These are phyloP conservation scores for Phytophthora pluvialis DNA, from an alignment of 352 stramenopile genomes.

Conservation along the genomic window DNA sequence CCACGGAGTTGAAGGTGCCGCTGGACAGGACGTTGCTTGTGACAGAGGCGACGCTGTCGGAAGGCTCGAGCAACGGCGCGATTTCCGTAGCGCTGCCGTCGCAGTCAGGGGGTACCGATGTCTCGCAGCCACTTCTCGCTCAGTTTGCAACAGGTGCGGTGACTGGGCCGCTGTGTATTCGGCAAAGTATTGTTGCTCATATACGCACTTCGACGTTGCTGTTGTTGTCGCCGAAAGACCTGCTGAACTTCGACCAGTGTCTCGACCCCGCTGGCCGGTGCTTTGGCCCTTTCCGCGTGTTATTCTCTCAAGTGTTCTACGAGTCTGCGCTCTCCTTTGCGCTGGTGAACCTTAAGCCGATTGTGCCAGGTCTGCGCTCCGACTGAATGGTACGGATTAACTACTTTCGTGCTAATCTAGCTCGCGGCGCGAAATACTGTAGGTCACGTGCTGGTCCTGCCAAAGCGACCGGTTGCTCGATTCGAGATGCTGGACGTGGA, in stretches of 20 bases:
- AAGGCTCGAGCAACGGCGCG: background rate
- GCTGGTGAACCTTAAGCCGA: conserved; percentile 95
- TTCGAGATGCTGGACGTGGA: conserved; percentile 82
- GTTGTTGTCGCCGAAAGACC: conserved; percentile 21
- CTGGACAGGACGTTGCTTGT: conserved; percentile 40
- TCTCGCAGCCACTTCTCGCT: conserved; percentile 11
- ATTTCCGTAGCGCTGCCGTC: conserved; percentile 23
- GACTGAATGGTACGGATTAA: background rate
- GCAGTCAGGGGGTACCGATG: background rate
- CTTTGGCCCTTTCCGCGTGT: conserved; percentile 60
- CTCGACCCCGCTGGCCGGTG: conserved; percentile 37
- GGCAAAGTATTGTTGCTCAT: background rate
- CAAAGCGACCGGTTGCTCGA: conserved; percentile 73
- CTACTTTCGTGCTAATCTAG: background rate
- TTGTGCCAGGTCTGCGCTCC: conserved; percentile 72
- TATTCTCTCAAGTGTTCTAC: conserved; percentile 64
- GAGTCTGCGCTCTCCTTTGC: conserved; percentile 63
- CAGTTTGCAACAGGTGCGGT: conserved; percentile 28
- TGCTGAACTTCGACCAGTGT: conserved; percentile 48
- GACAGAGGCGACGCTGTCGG: conserved; percentile 9
- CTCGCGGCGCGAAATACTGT: background rate
- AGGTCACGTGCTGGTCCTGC: conserved; percentile 92
- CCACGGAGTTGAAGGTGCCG: conserved; percentile 30
- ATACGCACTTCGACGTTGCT: background rate
- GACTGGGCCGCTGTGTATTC: background rate